Evolutionary conservation across 2,329 filamentous ascomycete species (phyloP).

Genomic region (Pseudophaeomoniella oleicola): DNA sequence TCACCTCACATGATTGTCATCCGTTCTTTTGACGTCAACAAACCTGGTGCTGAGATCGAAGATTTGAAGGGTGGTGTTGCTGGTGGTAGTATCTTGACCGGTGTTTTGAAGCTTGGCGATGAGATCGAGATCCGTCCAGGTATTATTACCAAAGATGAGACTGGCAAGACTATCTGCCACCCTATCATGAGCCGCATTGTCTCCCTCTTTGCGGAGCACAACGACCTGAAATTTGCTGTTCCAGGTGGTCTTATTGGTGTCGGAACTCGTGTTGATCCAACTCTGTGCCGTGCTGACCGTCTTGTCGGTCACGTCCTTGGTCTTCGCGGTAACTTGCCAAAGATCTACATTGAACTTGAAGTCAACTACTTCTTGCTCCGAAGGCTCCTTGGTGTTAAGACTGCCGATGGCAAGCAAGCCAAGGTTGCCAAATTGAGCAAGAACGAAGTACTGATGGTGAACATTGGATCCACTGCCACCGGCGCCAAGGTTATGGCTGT

Average conservation of each 20-base stretch:
- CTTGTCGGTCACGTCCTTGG: conserved; percentile 95
- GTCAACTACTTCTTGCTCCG: conserved; percentile 98
- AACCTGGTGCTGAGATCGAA: conserved; percentile 96
- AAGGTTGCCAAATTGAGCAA: conserved; percentile 97
- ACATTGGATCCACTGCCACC: conserved; percentile 94
- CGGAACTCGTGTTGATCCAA: conserved; percentile 92
- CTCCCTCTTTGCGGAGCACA: conserved; percentile 91
- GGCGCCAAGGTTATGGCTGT: conserved; percentile 95
- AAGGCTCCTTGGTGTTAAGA: conserved; percentile 88
- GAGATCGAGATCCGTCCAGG: conserved; percentile 99
- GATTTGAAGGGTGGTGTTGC: conserved; percentile 98
- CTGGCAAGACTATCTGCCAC: conserved; percentile 87
- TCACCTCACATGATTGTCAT: conserved; percentile 99
- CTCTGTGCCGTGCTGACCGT: conserved; percentile 95
- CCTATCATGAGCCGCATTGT: conserved; percentile 94
- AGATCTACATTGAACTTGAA: conserved; percentile 97
- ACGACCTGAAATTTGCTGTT: conserved; percentile 95
- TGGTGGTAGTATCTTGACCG: conserved; percentile 89
- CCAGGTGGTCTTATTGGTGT: conserved; percentile 97
- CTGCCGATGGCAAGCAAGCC: conserved; percentile 94
- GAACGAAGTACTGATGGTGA: conserved; percentile 99
- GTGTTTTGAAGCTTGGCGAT: conserved; percentile 90
- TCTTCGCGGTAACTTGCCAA: conserved; percentile 80
- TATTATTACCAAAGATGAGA: conserved; percentile 89
- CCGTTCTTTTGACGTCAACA: conserved; percentile 98